Conservation (phyloP, 352 stramenopile species). For the Pythium aphanidermatum region DNA sequence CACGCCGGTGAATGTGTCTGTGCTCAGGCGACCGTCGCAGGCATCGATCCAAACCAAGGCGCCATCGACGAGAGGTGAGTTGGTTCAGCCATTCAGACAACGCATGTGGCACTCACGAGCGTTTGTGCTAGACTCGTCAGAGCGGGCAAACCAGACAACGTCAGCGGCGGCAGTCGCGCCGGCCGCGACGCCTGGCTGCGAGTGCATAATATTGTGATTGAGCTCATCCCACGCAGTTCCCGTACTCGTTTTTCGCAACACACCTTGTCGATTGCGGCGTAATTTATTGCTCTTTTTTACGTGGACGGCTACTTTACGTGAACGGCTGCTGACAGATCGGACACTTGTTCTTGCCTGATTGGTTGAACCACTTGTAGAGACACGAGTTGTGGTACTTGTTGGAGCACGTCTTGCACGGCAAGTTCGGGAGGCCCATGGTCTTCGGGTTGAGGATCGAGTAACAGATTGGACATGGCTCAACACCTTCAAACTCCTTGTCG, state of each 20-base stretch:
- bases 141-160: conserved; percentile 17
- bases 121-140: conserved; percentile 13
- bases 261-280: conserved; percentile 14
- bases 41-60: conserved; percentile 4
- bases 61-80: conserved; percentile 5
- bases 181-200: conserved; percentile 42
- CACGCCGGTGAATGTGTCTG: conserved; percentile 93
- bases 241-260: background rate
- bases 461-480: conserved; percentile 91
- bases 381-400: conserved; percentile 94
- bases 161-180: conserved; percentile 17
- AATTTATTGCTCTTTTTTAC: conserved; percentile 16
- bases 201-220: conserved; percentile 52
- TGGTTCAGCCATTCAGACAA: background rate
- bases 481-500: conserved; percentile 90
- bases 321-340: conserved; percentile 91
- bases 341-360: conserved; percentile 92
- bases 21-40: conserved; percentile 42
- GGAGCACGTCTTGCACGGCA: conserved; percentile 88
- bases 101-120: too few species aligned
- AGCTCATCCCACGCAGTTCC: too few species aligned
- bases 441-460: conserved; percentile 91
- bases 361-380: conserved; percentile 94
- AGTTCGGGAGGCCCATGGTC: conserved; percentile 82
- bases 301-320: conserved; percentile 25